phyloP scores from a whole-genome alignment of 345 rosid species.

The Aethionema arabicum region DNA sequence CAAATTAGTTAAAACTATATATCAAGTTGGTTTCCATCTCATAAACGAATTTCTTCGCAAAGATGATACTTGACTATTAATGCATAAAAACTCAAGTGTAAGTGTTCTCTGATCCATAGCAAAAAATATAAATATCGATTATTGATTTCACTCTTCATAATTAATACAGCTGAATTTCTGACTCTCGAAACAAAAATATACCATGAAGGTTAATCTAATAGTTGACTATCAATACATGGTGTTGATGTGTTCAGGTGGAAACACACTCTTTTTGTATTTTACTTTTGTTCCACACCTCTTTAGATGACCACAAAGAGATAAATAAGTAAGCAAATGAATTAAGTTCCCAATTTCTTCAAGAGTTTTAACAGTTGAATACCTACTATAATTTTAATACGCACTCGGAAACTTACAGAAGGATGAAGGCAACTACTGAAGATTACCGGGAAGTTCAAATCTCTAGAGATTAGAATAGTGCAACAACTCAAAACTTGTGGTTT shows the following conservation, averaged over 20 bases:
- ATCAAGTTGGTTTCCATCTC: too few relatives aligned
- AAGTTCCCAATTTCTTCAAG: not conserved
- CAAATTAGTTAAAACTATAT: too few relatives aligned
- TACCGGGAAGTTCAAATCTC: constrained; percentile 59
- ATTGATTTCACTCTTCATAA: constrained; percentile 89
- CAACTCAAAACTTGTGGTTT: not conserved
- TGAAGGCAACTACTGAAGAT: constrained; percentile 74
- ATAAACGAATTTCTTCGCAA: too few relatives aligned
- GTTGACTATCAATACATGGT: constrained; percentile 8
- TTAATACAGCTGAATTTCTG: constrained; percentile 63
- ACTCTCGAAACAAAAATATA: not conserved
- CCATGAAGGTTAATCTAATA: constrained; percentile 1
- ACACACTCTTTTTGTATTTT: constrained; percentile 77
- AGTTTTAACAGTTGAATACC: not conserved
- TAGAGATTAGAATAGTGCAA: constrained; percentile 6
- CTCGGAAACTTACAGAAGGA: constrained; percentile 89
- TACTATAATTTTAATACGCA: constrained; percentile 38
- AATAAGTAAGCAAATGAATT: constrained; percentile 52
- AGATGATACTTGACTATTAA: too few relatives aligned
- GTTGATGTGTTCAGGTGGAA: constrained; percentile 53
- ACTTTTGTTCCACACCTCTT: constrained; percentile 85
- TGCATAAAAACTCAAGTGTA: too few relatives aligned
- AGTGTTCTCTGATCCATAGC: not conserved
- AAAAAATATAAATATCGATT: constrained; percentile 57
- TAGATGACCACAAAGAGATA: constrained; percentile 88